Base-by-base conservation (phyloP, 2,329 filamentous ascomycete genomes). In the Aspergillus spinulosporus region DNA sequence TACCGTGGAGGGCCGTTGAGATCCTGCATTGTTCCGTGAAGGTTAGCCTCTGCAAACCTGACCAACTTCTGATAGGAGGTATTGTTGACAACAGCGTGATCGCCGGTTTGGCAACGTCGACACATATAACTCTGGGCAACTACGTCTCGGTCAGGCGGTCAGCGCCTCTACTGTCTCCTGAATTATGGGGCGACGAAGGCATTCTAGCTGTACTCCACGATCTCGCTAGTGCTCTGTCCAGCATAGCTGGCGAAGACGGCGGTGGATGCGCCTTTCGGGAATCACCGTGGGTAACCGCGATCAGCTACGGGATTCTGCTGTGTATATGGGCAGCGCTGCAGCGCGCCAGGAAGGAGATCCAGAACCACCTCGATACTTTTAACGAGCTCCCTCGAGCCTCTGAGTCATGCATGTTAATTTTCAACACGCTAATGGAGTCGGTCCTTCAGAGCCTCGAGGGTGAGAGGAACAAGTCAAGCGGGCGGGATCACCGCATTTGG, bases 41-140 rank as follows among this genome's bases (percentile, higher is more conserved):
- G 34, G 61, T 73, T 14, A 62, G 63, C 5, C 58, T 73, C 8
- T 72, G 65, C 49, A 69, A 66, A 14, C 71, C 71, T 0, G 71
- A 73, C 39, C 63, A 70, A 48, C 61, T 73, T 0, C 53, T 73
- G 4, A 67, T 73, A n/a, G 68, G 67, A 5, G 71, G 71, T 2
- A 70, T 73, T 15, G 68, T 73, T 6, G 70, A 73, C 9, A 69
- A 64, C 31, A 71, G 62, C 14, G 55, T 72, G 1, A 59, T 66
- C 0, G 69, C 68, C 5, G 69, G 69, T 1, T 57, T 72, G n/a
- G 70, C 70, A 5, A 42, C 42, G 63, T 68, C 68, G 1, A 70
- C 66, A 2, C 70, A 72, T 45, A 57, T 72, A 8, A 67, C 63
- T 2, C 11, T 49, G 1, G 46, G 46, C 3, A 28, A 49, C 32